Conservation (phyloP, 257 asterid species). For the Solanum virginianum region DNA sequence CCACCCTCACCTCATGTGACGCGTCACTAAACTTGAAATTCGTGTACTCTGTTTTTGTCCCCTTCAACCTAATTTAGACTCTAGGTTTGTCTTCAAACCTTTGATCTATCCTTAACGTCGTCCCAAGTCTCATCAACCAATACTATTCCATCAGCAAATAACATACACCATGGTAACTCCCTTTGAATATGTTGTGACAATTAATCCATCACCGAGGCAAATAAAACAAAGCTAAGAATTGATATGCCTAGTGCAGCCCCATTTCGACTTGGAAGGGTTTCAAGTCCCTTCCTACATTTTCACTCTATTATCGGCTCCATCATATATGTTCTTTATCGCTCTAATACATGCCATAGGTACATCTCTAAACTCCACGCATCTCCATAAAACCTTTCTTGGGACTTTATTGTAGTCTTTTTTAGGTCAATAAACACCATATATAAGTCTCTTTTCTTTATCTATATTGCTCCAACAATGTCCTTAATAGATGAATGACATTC, state of each 20-base stretch:
- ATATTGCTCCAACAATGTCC: not conserved
- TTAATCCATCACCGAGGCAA: not conserved
- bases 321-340: not conserved
- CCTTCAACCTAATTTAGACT: not conserved
- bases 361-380: not conserved
- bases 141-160: not conserved
- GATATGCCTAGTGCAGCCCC: not conserved
- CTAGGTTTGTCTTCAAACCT: not conserved
- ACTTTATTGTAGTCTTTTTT: not conserved
- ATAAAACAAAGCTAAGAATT: not conserved
- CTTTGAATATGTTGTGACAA: not conserved
- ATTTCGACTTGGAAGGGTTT: not conserved
- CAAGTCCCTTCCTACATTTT: not conserved
- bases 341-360: not conserved
- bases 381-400: not conserved
- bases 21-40: not conserved
- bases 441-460: not conserved
- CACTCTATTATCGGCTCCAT: not conserved
- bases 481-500: not conserved
- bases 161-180: not conserved
- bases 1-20: not conserved
- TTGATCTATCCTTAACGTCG: not conserved
- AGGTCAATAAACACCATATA: not conserved
- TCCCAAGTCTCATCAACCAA: not conserved
- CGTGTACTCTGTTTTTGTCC: not conserved